Evolutionary conservation across 2,329 filamentous ascomycete species (phyloP).

Genomic region (Penicillium sp.): DNA sequence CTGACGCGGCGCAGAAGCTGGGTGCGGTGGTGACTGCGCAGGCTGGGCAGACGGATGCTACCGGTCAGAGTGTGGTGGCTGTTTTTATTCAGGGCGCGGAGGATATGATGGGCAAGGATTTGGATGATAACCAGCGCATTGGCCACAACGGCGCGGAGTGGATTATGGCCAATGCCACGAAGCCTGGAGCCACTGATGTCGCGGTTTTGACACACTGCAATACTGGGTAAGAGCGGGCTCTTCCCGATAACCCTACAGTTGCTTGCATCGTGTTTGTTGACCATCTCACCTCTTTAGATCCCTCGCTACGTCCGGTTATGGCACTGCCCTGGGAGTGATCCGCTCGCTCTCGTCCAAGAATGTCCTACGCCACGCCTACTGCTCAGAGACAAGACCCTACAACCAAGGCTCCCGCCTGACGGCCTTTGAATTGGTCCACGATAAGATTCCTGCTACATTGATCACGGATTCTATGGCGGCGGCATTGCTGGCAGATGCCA

Average conservation of each 20-base stretch:
- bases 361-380: slow-evolving; percentile 81
- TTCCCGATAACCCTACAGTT: background rate
- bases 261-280: background rate
- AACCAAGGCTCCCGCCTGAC: slow-evolving; percentile 96
- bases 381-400: slow-evolving; percentile 95
- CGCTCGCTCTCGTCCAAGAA: slow-evolving; percentile 72
- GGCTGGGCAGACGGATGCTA: slow-evolving; percentile 37
- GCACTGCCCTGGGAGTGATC: slow-evolving; percentile 92
- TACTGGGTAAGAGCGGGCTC: slow-evolving; percentile 66
- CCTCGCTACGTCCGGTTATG: slow-evolving; percentile 95
- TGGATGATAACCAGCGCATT: slow-evolving; percentile 84
- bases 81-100: slow-evolving; percentile 81
- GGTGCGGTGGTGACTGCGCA: slow-evolving; percentile 63
- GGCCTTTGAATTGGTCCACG: slow-evolving; percentile 94
- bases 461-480: slow-evolving; percentile 97
- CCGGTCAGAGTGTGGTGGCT: slow-evolving; percentile 58
- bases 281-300: slow-evolving; percentile 57
- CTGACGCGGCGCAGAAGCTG: slow-evolving; percentile 83
- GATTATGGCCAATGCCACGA: slow-evolving; percentile 65
- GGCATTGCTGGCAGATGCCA: slow-evolving; percentile 67
- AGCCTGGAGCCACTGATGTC: slow-evolving; percentile 59
- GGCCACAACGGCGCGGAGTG: slow-evolving; percentile 82
- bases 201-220: slow-evolving; percentile 98
- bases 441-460: slow-evolving; percentile 85
- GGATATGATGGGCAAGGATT: slow-evolving; percentile 82